Conservation (phyloP, 83 land plant genomes). For the Picea abies region DNA sequence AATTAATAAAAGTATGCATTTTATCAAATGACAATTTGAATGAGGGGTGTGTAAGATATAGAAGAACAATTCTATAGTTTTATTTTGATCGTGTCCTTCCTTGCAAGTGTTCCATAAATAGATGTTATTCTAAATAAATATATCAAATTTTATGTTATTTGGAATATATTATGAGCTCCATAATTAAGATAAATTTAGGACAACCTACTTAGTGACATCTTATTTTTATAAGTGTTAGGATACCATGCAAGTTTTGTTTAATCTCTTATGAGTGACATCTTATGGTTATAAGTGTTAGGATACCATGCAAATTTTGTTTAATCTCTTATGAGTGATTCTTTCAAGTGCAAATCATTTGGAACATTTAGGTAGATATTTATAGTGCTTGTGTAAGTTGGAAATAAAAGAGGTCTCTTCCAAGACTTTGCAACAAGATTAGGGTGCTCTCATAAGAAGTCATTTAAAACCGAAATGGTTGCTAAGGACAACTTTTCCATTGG, state of each 20-base stretch:
- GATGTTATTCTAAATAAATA: background rate
- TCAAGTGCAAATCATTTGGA: constrained; percentile 47
- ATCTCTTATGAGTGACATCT: too few relatives aligned
- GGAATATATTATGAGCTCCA: constrained; percentile 38
- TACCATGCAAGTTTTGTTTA: too few relatives aligned
- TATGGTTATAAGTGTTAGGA: constrained; percentile 20
- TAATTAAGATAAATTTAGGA: constrained; percentile 25
- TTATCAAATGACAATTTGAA: constrained; percentile 19
- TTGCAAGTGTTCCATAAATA: background rate
- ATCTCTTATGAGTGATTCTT: constrained; percentile 25
- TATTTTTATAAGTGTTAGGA: background rate
- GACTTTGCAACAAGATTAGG: background rate
- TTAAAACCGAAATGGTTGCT: too few relatives aligned
- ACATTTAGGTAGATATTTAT: constrained; percentile 18
- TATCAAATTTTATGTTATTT: constrained; percentile 22
- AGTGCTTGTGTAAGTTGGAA: constrained; percentile 24
- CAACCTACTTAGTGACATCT: constrained; percentile 25
- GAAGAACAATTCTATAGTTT: constrained; percentile 32
- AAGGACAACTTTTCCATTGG: too few relatives aligned
- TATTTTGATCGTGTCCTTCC: constrained; percentile 3
- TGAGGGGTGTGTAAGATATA: constrained; percentile 30
- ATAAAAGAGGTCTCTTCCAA: background rate
- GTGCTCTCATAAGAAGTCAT: too few relatives aligned
- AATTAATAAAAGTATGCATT: constrained; percentile 31
- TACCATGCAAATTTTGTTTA: constrained; percentile 43